Evolutionary conservation across 164 flowering plant genomes (phyloP), one percentile per base, ranked within the genome.

Genomic region (Malania oleifera): DNA sequence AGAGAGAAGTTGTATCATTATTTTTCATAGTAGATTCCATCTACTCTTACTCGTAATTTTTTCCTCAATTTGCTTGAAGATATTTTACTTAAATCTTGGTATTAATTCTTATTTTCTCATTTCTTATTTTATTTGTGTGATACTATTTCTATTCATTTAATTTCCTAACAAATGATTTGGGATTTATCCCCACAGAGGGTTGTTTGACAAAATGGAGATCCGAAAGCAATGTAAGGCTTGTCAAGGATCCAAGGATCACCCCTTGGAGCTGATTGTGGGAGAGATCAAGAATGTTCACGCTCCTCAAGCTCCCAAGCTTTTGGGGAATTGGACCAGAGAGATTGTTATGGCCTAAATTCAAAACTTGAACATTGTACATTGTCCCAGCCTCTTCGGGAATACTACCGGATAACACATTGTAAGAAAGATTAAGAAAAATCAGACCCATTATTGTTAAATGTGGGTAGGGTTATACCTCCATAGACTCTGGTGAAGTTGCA

Each of bases 371-470:
- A 64, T 87, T 85, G 46, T 38, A 81, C 86, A 84, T 84, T 13
- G 59, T 31, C 22, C 99, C 98, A 40, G 91, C 68, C 73, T 91
- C 90, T 70, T 78, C 76, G 0, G 99, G 99, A 31, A 95, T 87
- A 19, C 60, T 59, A 8, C 96, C 96, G 18, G 79, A 71, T 57
- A 95, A 63, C 60, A 38, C 60, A 68, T 95, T 95, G 61, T 81
- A 75, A 0, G 97, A 91, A 28, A 95, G 61, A 61, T 95, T 96
- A 5, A 95, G 87, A 60, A 95, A 91, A 22, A 95, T 82, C 82
- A 95, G 96, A 86, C 1, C 99, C 99, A 57, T 95, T 88, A 63
- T 83, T 68, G 64, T 78, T 75, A 46, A 91, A 95, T 7, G 86
- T 86, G 15, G 91, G 85, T 45, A 74, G 70, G 7, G 82, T 79